These are phyloP conservation scores for Vaccinium macrocarpon DNA, from an alignment of 148 eudicot genomes.

Conservation along the genomic window DNA sequence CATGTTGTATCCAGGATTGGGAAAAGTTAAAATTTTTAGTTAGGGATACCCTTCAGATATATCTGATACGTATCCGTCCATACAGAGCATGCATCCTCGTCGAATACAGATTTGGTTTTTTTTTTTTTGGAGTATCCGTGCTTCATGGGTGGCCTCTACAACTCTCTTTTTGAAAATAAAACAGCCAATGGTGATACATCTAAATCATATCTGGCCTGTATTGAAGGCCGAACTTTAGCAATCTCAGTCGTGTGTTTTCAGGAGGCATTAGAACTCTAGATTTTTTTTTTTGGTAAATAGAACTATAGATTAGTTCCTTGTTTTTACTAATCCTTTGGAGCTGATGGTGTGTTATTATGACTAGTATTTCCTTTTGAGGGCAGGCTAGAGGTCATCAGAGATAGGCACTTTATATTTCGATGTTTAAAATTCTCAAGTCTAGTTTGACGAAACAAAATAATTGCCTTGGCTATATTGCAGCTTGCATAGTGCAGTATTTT, in stretches of 20 bases:
- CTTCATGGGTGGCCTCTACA: background rate
- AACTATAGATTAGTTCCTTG: background rate
- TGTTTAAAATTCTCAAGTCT: background rate
- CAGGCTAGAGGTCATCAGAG: background rate
- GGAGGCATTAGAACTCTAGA: background rate
- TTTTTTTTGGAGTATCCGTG: background rate
- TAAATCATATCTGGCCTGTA: background rate
- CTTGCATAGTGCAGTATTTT: background rate
- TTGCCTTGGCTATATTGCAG: background rate
- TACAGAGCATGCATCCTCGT: background rate
- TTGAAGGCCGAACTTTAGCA: background rate
- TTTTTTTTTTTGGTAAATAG: too few species aligned
- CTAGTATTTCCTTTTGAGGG: background rate
- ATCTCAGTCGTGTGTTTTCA: background rate
- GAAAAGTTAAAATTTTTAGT: background rate
- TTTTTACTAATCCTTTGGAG: background rate
- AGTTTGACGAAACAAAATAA: background rate
- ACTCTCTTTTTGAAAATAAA: constrained; percentile 1
- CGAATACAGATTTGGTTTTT: background rate
- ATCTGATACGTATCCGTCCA: background rate
- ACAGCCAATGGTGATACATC: background rate
- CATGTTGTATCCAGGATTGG: background rate
- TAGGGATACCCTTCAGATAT: background rate
- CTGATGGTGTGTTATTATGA: background rate
- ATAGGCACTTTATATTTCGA: background rate